Percentiles rank a stretch among this genome's conserved stretches.
Conservation (phyloP, 2,329 filamentous ascomycete genomes). For the Cercospora nicotianae region DNA sequence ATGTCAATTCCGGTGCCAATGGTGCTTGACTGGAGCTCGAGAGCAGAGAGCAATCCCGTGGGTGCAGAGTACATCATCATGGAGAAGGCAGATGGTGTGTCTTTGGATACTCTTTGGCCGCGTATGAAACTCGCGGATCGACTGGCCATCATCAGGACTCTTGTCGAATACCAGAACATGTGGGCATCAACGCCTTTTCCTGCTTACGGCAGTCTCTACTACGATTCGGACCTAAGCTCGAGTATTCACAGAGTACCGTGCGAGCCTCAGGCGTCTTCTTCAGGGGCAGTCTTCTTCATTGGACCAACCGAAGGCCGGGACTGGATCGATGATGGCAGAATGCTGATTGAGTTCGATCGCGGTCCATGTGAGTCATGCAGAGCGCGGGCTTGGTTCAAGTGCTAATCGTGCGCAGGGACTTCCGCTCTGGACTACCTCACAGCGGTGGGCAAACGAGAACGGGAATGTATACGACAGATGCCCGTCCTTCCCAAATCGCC, state of each 20-base stretch:
- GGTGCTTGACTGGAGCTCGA: constrained; percentile 27
- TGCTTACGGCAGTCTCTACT: background rate
- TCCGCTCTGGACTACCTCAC: constrained; percentile 15
- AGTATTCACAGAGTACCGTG: background rate
- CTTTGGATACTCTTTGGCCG: constrained; percentile 8
- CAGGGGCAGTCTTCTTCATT: constrained; percentile 21
- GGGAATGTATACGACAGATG: constrained; percentile 36
- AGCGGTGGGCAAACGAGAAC: constrained; percentile 32
- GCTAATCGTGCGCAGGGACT: background rate
- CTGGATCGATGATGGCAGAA: constrained; percentile 38
- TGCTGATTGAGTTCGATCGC: constrained; percentile 35
- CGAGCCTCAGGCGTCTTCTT: background rate
- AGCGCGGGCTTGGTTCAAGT: background rate
- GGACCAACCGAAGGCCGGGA: constrained; percentile 41
- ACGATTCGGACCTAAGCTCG: background rate
- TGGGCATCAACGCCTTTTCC: background rate
- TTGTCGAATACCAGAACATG: background rate
- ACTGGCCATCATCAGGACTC: background rate
- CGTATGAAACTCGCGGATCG: background rate
- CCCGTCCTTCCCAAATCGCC: background rate
- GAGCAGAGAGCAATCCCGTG: constrained; percentile 27
- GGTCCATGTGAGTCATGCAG: constrained; percentile 41
- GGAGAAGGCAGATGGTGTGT: constrained; percentile 24
- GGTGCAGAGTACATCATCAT: constrained; percentile 32
- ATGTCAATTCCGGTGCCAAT: constrained; percentile 26